phyloP scores from a whole-genome alignment of 495 filamentous ascomycete species.

The Poronia punctata region DNA sequence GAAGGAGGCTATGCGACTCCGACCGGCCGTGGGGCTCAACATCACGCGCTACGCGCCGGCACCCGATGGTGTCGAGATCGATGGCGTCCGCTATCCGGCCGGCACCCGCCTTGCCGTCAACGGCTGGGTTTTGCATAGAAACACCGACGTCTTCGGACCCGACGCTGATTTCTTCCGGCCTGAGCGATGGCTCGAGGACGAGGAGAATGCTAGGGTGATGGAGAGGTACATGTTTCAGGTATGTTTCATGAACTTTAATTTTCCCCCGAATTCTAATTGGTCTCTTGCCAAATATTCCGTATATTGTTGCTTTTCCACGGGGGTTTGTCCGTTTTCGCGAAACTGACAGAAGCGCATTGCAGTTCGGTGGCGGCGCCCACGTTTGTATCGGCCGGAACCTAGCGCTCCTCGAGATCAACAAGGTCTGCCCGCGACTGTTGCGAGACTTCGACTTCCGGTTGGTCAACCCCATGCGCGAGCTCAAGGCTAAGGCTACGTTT shows the following conservation, averaged over 20 bases:
- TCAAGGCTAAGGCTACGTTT: constrained; percentile 45
- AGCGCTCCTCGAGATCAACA: constrained; percentile 51
- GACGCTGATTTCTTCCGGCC: constrained; percentile 58
- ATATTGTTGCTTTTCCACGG: too few species aligned
- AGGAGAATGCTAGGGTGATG: constrained; percentile 38
- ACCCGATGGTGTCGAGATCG: constrained; percentile 47
- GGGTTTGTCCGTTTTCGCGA: not conserved
- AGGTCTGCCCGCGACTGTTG: constrained; percentile 44
- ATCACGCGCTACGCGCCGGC: constrained; percentile 44
- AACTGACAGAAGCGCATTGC: not conserved
- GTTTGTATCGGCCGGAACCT: constrained; percentile 51
- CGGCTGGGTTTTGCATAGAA: constrained; percentile 47
- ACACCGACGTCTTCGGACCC: constrained; percentile 50
- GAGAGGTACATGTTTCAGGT: constrained; percentile 47
- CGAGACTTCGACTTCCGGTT: constrained; percentile 46
- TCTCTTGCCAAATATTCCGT: too few species aligned
- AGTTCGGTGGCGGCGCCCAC: constrained; percentile 49
- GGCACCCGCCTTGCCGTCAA: constrained; percentile 46
- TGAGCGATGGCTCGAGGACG: constrained; percentile 57
- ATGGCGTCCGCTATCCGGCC: constrained; percentile 47
- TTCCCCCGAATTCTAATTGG: too few species aligned
- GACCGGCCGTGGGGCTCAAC: constrained; percentile 53
- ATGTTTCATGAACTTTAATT: constrained; percentile 4
- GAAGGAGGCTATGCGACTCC: constrained; percentile 60
- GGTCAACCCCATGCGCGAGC: constrained; percentile 34